phyloP scores from a whole-genome alignment of 129 eudicot genomes.

The Kitagawia praeruptora region DNA sequence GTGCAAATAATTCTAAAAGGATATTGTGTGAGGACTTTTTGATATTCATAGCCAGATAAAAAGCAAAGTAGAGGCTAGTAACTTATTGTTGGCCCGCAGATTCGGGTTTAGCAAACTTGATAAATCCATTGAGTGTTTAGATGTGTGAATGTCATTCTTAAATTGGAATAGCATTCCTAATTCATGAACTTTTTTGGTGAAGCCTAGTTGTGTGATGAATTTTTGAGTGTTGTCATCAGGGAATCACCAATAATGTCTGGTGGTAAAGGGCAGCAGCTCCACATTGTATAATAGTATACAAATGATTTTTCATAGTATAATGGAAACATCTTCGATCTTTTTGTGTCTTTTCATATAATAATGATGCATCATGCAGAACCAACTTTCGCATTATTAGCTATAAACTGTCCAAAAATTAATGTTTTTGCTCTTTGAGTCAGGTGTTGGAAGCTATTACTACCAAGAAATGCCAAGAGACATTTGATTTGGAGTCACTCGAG shows the following conservation, averaged over 20 bases:
- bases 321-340: neutral
- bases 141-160: neutral
- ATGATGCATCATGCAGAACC: neutral
- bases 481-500: slow-evolving; percentile 79
- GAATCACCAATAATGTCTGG: neutral
- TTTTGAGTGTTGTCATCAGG: neutral
- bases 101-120: neutral
- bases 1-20: neutral
- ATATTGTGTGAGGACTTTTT: neutral
- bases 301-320: neutral
- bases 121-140: neutral
- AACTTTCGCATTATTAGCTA: neutral
- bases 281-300: neutral
- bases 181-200: neutral
- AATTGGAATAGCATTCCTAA: too few relatives aligned
- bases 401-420: neutral
- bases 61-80: neutral
- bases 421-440: slow-evolving; percentile 8
- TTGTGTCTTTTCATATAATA: neutral
- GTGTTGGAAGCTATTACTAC: slow-evolving; percentile 86
- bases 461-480: slow-evolving; percentile 57
- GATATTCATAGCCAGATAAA: neutral
- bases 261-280: neutral
- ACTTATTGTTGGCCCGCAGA: neutral
- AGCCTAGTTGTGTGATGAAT: neutral